Conservation (phyloP, 169 alveolate species). For the Eimeria tenella region DNA sequence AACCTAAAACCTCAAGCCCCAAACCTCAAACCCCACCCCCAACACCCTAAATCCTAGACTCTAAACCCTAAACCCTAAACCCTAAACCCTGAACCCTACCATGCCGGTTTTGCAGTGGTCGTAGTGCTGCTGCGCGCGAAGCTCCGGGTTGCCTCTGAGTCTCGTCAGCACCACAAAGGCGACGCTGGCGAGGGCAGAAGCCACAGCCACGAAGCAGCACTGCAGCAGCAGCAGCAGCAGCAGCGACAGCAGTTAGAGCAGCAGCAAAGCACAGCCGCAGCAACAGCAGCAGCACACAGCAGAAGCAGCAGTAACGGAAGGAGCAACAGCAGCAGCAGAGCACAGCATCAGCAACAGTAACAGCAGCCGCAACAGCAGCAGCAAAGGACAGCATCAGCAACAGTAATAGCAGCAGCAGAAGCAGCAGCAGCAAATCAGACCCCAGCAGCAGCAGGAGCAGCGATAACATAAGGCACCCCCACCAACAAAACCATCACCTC, state of each 20-base stretch:
- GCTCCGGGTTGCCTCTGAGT: not conserved
- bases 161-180: not conserved
- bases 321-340: not conserved
- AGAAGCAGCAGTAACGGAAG: not conserved
- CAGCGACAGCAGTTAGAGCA: not conserved
- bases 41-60: too few species aligned
- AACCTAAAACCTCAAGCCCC: too few species aligned
- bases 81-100: not conserved
- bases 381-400: not conserved
- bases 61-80: not conserved
- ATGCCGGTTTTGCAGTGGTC: not conserved
- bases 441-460: too few species aligned
- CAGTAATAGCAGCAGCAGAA: not conserved
- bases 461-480: too few species aligned
- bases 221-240: not conserved
- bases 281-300: not conserved
- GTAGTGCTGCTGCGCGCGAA: not conserved
- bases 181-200: not conserved
- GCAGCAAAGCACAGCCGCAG: not conserved
- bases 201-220: not conserved
- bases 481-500: too few species aligned
- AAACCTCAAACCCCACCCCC: too few species aligned
- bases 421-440: not conserved
- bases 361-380: not conserved
- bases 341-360: not conserved